These are phyloP conservation scores for Primulina huaijiensis DNA, from an alignment of 257 asterid species.

Conservation along the genomic window DNA sequence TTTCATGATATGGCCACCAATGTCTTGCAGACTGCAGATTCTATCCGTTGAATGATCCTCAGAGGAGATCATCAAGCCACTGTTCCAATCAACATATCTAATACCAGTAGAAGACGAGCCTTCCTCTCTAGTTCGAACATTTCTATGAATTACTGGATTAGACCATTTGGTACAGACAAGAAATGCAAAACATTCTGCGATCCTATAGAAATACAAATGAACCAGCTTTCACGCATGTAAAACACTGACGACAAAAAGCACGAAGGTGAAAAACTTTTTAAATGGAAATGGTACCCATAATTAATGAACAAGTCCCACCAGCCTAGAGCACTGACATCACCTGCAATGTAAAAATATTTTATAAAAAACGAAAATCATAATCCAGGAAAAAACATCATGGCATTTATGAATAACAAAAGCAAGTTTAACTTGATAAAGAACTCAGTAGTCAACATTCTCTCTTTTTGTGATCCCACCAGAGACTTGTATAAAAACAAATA, in stretches of 20 bases:
- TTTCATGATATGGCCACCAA: slow-evolving; percentile 96
- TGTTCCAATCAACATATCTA: slow-evolving; percentile 78
- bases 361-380: slow-evolving; percentile 16
- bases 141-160: slow-evolving; percentile 84
- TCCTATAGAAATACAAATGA: slow-evolving; percentile 44
- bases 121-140: slow-evolving; percentile 56
- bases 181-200: slow-evolving; percentile 97
- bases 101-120: slow-evolving; percentile 66
- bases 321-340: slow-evolving; percentile 79
- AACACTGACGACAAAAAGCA: slow-evolving; percentile 19
- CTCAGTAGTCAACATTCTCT: neutral
- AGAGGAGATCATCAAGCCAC: slow-evolving; percentile 63
- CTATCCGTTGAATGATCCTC: slow-evolving; percentile 62
- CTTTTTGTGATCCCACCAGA: neutral
- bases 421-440: slow-evolving; percentile 11
- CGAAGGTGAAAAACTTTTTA: slow-evolving; percentile 22
- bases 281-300: slow-evolving; percentile 59
- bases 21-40: slow-evolving; percentile 76
- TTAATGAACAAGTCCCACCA: slow-evolving; percentile 99
- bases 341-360: slow-evolving; percentile 35
- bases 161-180: slow-evolving; percentile 99
- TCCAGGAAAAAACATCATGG: slow-evolving; percentile 2
- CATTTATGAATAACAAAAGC: slow-evolving; percentile 6
- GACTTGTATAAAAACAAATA: neutral
- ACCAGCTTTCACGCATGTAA: slow-evolving; percentile 29